Percentiles rank a stretch among this genome's conserved stretches.
phyloP scores from a whole-genome alignment of 352 stramenopile species.

The Globisporangium polare region DNA sequence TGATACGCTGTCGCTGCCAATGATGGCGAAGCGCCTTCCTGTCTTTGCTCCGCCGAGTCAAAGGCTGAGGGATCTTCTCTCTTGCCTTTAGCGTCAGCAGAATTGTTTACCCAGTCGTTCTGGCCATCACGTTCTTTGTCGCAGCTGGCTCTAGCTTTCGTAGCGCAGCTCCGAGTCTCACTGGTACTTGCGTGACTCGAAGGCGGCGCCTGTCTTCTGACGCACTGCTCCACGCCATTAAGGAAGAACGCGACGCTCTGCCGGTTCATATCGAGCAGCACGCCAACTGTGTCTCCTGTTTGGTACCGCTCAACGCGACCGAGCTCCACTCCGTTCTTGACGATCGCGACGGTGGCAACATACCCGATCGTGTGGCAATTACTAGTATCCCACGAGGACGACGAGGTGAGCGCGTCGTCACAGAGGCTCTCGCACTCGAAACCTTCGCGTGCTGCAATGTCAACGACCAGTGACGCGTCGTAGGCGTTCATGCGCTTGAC shows the following conservation, averaged over 20 bases:
- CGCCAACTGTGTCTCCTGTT: conserved; percentile 2
- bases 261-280: conserved; percentile 2
- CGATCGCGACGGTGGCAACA: neutral
- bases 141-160: neutral
- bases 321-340: neutral
- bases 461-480: neutral
- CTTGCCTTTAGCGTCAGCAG: too few relatives aligned
- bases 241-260: neutral
- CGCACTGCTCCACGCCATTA: neutral
- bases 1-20: neutral
- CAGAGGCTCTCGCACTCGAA: neutral
- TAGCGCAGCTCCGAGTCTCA: neutral
- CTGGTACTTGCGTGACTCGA: neutral
- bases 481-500: neutral
- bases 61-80: too few relatives aligned
- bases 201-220: neutral
- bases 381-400: neutral
- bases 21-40: neutral
- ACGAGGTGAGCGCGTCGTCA: neutral
- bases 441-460: neutral
- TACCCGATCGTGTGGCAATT: neutral
- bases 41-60: neutral
- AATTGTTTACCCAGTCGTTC: too few relatives aligned
- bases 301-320: neutral
- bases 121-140: too few relatives aligned